Base-by-base conservation (phyloP, 768 basidiomycete genomes). In the Pisolithus marmoratus region DNA sequence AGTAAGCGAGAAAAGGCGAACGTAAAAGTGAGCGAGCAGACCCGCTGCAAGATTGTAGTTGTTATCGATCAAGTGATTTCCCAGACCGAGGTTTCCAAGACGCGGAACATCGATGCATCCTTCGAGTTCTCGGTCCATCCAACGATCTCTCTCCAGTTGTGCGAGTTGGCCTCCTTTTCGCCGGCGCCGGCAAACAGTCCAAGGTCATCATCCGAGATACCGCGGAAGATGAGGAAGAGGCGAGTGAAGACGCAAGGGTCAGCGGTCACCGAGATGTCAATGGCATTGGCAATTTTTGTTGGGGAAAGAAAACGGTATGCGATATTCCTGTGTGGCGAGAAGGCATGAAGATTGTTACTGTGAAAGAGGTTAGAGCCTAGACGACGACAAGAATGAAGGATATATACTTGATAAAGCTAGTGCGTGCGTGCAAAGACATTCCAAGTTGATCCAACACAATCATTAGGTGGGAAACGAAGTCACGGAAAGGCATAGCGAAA, bases 301-400 rank as follows among this genome's bases (percentile, higher is more conserved):
- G 88, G 90, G 8, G 83, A 79, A 55, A 93, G 77, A 68, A 93
- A 91, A n/a, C 90, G 84, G 63, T 92, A 93, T 19, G 90, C 90
- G 55, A 93, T 89, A 67, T 93, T 91, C 63, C 84, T 87, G 70
- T 93, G 88, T 15, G 74, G 73, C 9, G 84, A 72, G 66, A 91
- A 91, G 12, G 82, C 71, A 24, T 84, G 74, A 56, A 92, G 74
- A 67, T 92, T 89, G 67, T 87, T 83, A 65, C 88, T 92, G 57
- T 27, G 46, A 41, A 31, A 12, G 12, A 34, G 24, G 37, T 52
- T 48, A 48, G 43, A 54, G 37, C 43, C n/a, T 12, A 20, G 26
- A 24, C 38, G 42, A 38, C 29, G 48, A n/a, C n/a, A 8, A 48
- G 37, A 47, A 15, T 31, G 38, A n/a, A 55, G 34, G 38, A 19